Base-by-base conservation (phyloP, 441 rosid genomes). In the Erodium texanum region DNA sequence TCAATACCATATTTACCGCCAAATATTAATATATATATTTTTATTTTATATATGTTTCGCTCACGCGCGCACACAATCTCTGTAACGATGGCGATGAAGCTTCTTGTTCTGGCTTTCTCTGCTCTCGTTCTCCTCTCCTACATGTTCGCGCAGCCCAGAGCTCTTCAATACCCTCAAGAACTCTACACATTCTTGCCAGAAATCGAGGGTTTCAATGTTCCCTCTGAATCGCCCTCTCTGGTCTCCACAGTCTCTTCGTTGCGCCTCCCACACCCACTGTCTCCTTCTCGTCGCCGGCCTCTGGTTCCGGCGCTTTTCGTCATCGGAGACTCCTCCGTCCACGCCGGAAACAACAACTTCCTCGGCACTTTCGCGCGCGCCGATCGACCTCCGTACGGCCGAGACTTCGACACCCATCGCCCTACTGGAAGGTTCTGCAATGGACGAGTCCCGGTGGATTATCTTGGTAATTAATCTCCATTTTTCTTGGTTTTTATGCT, bases 391-490 rank as follows among this genome's bases (percentile, higher is more conserved):
- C 99, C 94, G 15, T 94, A 94, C 50, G 99, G 99, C 23, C 82
- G 96, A 70, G 99, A 94, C 79, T 94, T 91, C 50, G 96, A 91
- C 29, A 85, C 96, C 22, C 96, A 84, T 64, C 67, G 43, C 16
- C 92, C 99, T 12, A 94, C 99, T 0, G 96, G 99, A 24, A 82
- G 97, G 77, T 94, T 94, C 80, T 79, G 83, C 77, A 94, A 94
- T 79, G 99, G 99, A 45, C 82, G 97, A 76, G 84, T 91, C 79
- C 99, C 96, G 0, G 97, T 94, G 63, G 96, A 94, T 77, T 91
- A 76, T 83, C 83, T 89, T 66, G 99, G 97, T 91, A 80, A 14
- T 23, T 19, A 2, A 18, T 34, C 11, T 45, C 10, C 63, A n/a
- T 38, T 27, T 27, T 27, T 4, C 4, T 27, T 1, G 29, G 29